Conservation (phyloP, 1,284 basidiomycete genomes). For the Peniophora sp. region DNA sequence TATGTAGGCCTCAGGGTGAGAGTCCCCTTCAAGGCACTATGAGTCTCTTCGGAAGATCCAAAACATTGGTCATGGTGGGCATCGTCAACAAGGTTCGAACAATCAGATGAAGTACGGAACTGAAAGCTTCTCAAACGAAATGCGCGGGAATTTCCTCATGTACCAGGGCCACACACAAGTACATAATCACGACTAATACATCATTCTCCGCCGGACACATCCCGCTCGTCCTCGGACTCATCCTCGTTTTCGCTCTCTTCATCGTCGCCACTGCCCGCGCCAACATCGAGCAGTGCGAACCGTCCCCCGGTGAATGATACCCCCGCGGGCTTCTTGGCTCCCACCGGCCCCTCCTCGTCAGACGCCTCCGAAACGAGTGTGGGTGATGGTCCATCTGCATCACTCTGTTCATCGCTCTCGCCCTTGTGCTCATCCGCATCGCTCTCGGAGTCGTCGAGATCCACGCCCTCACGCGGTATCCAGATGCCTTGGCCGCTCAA, state of each 20-base stretch:
- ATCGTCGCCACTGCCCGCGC: conserved; percentile 5
- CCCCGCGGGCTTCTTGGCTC: neutral
- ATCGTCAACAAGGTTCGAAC: no score
- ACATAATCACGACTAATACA: neutral
- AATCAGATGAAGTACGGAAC: no score
- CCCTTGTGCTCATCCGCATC: conserved; percentile 26
- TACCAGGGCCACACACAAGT: neutral
- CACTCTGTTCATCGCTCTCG: conserved; percentile 11
- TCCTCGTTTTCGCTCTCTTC: conserved; percentile 16
- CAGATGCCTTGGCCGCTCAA: conserved; percentile 44
- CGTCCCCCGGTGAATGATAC: neutral
- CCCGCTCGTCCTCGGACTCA: conserved; percentile 6
- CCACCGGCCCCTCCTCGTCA: neutral
- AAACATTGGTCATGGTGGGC: no score
- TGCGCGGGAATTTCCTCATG: no score
- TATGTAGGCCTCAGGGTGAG: no score
- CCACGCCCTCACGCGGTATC: conserved; percentile 32
- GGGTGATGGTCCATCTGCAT: conserved; percentile 1
- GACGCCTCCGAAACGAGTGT: neutral
- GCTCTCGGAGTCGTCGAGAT: conserved; percentile 23
- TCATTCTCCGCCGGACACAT: no score
- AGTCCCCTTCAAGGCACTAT: no score
- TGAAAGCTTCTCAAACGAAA: no score
- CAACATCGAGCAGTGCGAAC: conserved; percentile 2
- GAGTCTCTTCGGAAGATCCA: no score